These are phyloP conservation scores for Anisodus tanguticus DNA, from an alignment of 257 asterid species.

Conservation along the genomic window DNA sequence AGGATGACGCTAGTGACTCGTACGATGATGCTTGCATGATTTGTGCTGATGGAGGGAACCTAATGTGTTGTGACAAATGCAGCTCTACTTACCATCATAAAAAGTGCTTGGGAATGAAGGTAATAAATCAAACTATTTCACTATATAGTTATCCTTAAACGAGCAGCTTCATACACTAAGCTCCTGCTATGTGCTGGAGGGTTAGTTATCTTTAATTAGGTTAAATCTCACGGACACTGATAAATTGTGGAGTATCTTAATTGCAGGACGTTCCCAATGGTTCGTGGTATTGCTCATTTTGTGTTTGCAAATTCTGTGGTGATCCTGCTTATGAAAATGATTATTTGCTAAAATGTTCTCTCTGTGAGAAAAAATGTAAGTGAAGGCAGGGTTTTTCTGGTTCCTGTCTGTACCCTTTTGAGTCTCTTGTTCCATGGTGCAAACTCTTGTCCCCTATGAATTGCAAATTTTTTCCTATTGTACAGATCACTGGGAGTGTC, in stretches of 20 bases:
- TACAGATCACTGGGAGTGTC: slow-evolving; percentile 68
- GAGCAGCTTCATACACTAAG: neutral
- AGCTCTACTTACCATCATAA: slow-evolving; percentile 60
- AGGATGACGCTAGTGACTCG: slow-evolving; percentile 30
- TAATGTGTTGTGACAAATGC: slow-evolving; percentile 61
- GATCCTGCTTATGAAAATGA: slow-evolving; percentile 37
- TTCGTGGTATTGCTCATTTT: slow-evolving; percentile 47
- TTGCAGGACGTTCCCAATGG: slow-evolving; percentile 49
- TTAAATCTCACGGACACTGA: neutral
- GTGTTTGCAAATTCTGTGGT: slow-evolving; percentile 49
- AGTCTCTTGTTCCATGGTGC: neutral
- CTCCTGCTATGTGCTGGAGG: neutral
- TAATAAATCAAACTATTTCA: slow-evolving; percentile 5
- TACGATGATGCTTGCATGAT: slow-evolving; percentile 61
- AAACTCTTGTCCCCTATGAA: neutral
- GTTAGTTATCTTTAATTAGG: neutral
- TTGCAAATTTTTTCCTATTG: neutral
- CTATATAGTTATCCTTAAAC: neutral
- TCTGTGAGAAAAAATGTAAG: slow-evolving; percentile 57
- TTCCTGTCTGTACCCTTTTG: neutral
- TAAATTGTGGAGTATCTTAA: slow-evolving; percentile 4
- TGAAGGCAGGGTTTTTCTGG: neutral
- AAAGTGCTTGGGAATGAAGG: slow-evolving; percentile 49
- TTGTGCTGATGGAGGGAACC: slow-evolving; percentile 65
- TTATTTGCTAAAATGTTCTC: slow-evolving; percentile 47